Evolutionary conservation across 2,329 filamentous ascomycete species (phyloP).

Genomic region (Verticillium nubilum): DNA sequence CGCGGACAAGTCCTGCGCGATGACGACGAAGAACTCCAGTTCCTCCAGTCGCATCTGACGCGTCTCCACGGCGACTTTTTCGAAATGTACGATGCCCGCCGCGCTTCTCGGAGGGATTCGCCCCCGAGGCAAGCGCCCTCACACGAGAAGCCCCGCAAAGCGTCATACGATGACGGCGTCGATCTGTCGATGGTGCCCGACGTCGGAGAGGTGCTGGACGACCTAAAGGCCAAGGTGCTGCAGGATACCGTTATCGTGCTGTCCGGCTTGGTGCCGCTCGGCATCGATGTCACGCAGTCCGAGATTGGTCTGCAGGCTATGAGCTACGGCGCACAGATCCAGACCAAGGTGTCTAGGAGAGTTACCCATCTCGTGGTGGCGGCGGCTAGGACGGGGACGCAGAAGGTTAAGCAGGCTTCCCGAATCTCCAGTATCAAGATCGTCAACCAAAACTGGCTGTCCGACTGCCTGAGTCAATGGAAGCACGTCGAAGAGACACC

Average conservation of each 20-base stretch:
- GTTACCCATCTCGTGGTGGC: conserved; percentile 73
- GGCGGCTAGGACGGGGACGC: conserved; percentile 68
- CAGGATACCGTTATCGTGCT: conserved; percentile 75
- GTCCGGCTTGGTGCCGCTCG: conserved; percentile 83
- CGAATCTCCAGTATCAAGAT: conserved; percentile 79
- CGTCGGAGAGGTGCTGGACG: conserved; percentile 76
- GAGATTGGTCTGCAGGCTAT: conserved; percentile 85
- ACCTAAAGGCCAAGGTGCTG: conserved; percentile 73
- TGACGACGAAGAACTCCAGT: conserved; percentile 75
- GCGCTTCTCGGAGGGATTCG: conserved; percentile 26
- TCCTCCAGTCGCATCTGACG: conserved; percentile 70
- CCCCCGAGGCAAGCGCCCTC: conserved; percentile 16
- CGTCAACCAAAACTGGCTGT: conserved; percentile 86
- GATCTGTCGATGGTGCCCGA: conserved; percentile 65
- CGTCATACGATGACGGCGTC: conserved; percentile 32
- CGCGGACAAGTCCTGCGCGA: conserved; percentile 79
- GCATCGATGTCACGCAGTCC: conserved; percentile 70
- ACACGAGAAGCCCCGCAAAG: conserved; percentile 7
- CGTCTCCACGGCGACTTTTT: conserved; percentile 77
- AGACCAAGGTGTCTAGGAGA: conserved; percentile 51
- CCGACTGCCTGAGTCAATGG: conserved; percentile 82
- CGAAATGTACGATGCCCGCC: conserved; percentile 66
- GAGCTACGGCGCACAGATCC: conserved; percentile 71
- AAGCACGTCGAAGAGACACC: conserved; percentile 69
- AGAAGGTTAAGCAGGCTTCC: conserved; percentile 85